Conservation (phyloP, 305 asterid genomes). For the Fraxinus latifolia region DNA sequence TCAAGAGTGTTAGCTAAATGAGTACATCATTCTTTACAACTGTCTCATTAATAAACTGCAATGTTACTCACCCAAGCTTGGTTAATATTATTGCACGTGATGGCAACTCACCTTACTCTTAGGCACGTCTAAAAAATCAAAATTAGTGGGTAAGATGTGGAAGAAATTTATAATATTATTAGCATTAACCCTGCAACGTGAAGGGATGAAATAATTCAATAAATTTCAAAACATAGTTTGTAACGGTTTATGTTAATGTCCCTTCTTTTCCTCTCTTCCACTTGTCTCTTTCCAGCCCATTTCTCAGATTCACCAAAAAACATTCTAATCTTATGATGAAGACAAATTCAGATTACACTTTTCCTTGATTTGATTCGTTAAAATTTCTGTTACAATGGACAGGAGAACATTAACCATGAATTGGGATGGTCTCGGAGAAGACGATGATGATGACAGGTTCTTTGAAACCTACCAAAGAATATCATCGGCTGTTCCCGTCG, state of each 20-base stretch:
- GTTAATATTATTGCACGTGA: background rate
- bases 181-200: background rate
- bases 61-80: background rate
- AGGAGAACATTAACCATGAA: slow-evolving; percentile 80
- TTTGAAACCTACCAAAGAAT: slow-evolving; percentile 57
- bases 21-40: background rate
- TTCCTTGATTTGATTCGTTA: slow-evolving; percentile 1
- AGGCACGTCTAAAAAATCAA: background rate
- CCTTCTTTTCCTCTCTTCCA: slow-evolving; percentile 65
- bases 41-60: background rate
- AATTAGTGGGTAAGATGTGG: background rate
- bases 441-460: slow-evolving; percentile 72
- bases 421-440: slow-evolving; percentile 72
- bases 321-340: background rate
- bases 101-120: background rate
- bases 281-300: slow-evolving; percentile 29
- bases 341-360: background rate
- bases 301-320: slow-evolving; percentile 11
- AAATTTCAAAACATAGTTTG: background rate
- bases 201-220: slow-evolving; percentile 12
- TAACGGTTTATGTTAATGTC: slow-evolving; percentile 22
- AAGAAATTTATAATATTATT: background rate
- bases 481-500: slow-evolving; percentile 52
- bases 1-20: background rate
- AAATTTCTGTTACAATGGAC: slow-evolving; percentile 48